These are phyloP conservation scores for Chlamydomonas eustigma DNA, from an alignment of 139 green algal genomes.

Conservation along the genomic window DNA sequence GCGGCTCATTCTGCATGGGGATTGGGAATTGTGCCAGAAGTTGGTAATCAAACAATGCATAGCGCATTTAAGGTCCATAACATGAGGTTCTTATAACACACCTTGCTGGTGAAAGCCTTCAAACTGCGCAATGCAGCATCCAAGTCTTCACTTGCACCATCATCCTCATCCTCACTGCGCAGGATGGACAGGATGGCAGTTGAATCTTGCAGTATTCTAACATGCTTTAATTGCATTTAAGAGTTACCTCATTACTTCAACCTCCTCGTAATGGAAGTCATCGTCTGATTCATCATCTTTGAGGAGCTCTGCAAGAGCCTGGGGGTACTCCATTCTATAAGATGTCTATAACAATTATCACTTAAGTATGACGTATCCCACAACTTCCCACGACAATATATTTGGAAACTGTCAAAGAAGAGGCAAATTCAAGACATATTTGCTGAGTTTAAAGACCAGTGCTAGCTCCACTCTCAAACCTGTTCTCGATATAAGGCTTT, in stretches of 20 bases:
- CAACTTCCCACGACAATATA: no score
- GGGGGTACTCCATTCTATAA: neutral
- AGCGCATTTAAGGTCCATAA: neutral
- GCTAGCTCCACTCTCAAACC: no score
- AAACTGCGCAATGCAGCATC: constrained; percentile 63
- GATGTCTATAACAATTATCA: no score
- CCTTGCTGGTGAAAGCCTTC: constrained; percentile 53
- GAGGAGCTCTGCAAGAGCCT: neutral
- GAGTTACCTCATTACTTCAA: constrained; percentile 60
- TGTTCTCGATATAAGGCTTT: no score
- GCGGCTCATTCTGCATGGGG: neutral
- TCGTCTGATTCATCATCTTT: constrained; percentile 61
- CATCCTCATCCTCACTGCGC: constrained; percentile 50
- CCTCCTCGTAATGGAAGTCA: constrained; percentile 77
- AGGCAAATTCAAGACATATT: no score
- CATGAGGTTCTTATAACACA: constrained; percentile 6
- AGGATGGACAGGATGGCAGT: neutral
- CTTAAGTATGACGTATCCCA: no score
- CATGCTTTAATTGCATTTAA: no score
- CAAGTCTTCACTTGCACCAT: constrained; percentile 70
- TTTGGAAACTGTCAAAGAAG: no score
- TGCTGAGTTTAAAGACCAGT: no score
- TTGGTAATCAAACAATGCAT: constrained; percentile 8
- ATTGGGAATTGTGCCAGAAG: no score
- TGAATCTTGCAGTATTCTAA: neutral